These are phyloP conservation scores for Fusarium ambrosium DNA, from an alignment of 2,329 filamentous ascomycete genomes.

Conservation along the genomic window DNA sequence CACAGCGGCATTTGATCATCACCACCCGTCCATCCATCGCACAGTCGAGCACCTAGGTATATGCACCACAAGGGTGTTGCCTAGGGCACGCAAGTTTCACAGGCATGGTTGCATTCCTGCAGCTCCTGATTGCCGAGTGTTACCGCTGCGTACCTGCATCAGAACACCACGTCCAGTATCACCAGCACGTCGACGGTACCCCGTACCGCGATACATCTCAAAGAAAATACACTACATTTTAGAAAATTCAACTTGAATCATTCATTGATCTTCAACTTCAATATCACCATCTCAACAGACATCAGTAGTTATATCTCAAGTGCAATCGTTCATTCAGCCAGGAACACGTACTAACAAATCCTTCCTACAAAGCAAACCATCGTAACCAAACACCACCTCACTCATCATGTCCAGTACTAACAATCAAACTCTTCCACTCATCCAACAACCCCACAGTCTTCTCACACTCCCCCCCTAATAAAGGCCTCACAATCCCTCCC, in stretches of 20 bases:
- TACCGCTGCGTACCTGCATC: background rate
- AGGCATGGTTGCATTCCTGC: background rate
- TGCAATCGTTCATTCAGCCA: background rate
- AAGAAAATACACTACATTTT: background rate
- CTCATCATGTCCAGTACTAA: slow-evolving; percentile 43
- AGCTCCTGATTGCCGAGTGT: background rate
- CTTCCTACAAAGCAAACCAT: background rate
- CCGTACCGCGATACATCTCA: background rate
- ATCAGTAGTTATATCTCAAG: background rate
- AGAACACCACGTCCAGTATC: background rate
- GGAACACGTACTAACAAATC: background rate
- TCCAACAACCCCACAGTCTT: slow-evolving; percentile 59
- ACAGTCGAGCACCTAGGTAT: background rate
- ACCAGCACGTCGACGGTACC: background rate
- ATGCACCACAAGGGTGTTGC: background rate
- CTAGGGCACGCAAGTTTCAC: background rate
- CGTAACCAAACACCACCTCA: background rate
- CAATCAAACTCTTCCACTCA: slow-evolving; percentile 60
- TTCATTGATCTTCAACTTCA: background rate
- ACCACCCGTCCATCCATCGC: background rate
- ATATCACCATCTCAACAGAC: background rate
- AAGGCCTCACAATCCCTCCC: slow-evolving; percentile 63
- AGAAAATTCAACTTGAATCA: background rate
- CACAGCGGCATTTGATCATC: background rate
- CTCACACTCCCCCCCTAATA: slow-evolving; percentile 59